These are phyloP conservation scores for Boechera stricta DNA, from an alignment of 345 rosid species.

Conservation along the genomic window DNA sequence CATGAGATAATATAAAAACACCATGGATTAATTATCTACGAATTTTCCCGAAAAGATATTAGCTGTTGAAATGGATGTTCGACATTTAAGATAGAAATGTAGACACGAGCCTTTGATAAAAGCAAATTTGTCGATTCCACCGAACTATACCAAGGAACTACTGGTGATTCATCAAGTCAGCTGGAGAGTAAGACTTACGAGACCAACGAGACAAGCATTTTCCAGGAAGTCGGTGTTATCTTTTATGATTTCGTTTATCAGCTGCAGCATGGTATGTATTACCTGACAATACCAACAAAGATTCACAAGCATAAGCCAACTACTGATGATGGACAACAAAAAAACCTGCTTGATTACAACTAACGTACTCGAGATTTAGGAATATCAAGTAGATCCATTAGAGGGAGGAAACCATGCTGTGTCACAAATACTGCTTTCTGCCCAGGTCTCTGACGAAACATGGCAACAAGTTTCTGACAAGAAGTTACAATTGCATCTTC, in stretches of 20 bases:
- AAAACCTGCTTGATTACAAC: conserved; percentile 25
- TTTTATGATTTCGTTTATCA: conserved; percentile 80
- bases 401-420: conserved; percentile 91
- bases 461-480: conserved; percentile 74
- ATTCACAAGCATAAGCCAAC: conserved; percentile 35
- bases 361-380: conserved; percentile 77
- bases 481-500: conserved; percentile 88
- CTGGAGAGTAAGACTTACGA: conserved; percentile 55
- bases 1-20: conserved; percentile 6
- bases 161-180: conserved; percentile 14
- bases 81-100: conserved; percentile 10
- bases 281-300: conserved; percentile 59
- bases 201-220: conserved; percentile 97
- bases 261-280: conserved; percentile 88
- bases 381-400: conserved; percentile 87
- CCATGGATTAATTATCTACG: conserved; percentile 2
- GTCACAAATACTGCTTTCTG: conserved; percentile 88
- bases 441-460: conserved; percentile 88
- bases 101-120: neutral
- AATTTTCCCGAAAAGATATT: neutral
- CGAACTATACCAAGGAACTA: conserved; percentile 18
- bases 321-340: conserved; percentile 16
- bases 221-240: conserved; percentile 87
- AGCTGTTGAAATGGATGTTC: conserved; percentile 20
- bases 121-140: neutral